Evolutionary conservation across 2,329 filamentous ascomycete species (phyloP).

Genomic region (Proliferodiscus dingleyae): DNA sequence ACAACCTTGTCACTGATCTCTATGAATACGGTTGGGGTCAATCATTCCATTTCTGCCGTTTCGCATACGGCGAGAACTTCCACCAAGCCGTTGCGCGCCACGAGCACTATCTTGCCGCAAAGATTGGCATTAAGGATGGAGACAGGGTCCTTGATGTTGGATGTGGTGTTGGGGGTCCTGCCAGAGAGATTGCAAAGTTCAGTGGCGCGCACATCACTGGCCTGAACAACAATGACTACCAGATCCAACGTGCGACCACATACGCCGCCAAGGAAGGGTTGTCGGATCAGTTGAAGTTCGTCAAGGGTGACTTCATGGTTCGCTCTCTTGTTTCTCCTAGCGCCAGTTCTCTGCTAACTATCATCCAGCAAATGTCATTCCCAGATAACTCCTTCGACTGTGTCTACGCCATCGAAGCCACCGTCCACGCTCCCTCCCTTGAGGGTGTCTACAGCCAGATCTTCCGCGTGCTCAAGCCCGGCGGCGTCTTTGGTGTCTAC

Average conservation of each 20-base stretch:
- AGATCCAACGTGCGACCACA: conserved; percentile 86
- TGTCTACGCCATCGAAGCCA: conserved; percentile 96
- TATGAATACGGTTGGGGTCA: conserved; percentile 98
- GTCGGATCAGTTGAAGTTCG: conserved; percentile 73
- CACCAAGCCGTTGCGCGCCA: conserved; percentile 90
- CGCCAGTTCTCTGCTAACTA: conserved; percentile 6
- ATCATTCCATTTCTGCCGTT: conserved; percentile 97
- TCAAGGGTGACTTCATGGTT: conserved; percentile 96
- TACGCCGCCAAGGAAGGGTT: conserved; percentile 83
- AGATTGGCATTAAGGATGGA: conserved; percentile 79
- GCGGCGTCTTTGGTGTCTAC: conserved; percentile 93
- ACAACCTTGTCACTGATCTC: conserved; percentile 90
- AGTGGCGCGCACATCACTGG: conserved; percentile 84
- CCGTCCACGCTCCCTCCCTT: conserved; percentile 85
- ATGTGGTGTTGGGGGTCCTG: conserved; percentile 93
- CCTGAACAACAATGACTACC: conserved; percentile 99
- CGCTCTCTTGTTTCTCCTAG: conserved; percentile 11
- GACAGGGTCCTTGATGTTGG: conserved; percentile 95
- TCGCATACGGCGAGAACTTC: conserved; percentile 82
- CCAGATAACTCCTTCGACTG: conserved; percentile 88
- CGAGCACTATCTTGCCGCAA: conserved; percentile 93
- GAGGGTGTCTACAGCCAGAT: conserved; percentile 94
- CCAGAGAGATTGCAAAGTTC: conserved; percentile 95
- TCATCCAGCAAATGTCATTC: conserved; percentile 80
- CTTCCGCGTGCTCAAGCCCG: conserved; percentile 91